A percentile compares a stretch with the other conserved stretches of the same genome.
Evolutionary conservation across 257 asterid species (phyloP).

Genomic region (Datura wrightii): DNA sequence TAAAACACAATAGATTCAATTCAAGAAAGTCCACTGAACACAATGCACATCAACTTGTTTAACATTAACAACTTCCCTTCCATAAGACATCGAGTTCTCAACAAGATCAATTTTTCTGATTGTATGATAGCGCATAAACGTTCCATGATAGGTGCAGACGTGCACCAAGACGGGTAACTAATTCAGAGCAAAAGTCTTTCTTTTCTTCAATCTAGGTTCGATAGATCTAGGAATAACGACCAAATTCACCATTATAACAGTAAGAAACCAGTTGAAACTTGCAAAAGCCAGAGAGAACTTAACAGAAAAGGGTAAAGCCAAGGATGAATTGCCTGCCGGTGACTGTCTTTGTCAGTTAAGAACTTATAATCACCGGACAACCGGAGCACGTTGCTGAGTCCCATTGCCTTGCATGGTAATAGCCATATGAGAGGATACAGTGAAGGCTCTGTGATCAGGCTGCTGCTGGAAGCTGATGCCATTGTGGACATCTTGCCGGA

Average conservation of each 20-base stretch:
- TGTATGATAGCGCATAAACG: no score
- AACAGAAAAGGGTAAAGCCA: conserved; percentile 68
- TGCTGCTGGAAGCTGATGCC: conserved; percentile 44
- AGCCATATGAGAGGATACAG: conserved; percentile 44
- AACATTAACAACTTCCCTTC: no score
- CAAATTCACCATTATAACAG: background rate
- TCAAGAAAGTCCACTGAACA: background rate
- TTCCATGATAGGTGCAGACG: background rate
- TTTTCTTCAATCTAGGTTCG: conserved; percentile 2
- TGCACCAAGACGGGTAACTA: background rate
- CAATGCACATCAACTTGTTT: background rate
- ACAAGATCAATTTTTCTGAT: no score
- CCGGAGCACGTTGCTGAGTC: conserved; percentile 58
- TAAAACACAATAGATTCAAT: no score
- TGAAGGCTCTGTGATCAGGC: conserved; percentile 43
- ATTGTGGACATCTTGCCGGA: conserved; percentile 29
- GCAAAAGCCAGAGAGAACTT: conserved; percentile 33
- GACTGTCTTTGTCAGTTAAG: background rate
- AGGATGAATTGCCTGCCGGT: conserved; percentile 95
- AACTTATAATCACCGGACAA: conserved; percentile 61
- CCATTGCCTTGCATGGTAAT: conserved; percentile 53
- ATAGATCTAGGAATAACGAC: background rate
- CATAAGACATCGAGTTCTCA: no score
- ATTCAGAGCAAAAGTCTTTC: background rate
- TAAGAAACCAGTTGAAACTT: background rate